phyloP scores from a whole-genome alignment of 805 yeast species.

The Sporopachydermia quercuum region DNA sequence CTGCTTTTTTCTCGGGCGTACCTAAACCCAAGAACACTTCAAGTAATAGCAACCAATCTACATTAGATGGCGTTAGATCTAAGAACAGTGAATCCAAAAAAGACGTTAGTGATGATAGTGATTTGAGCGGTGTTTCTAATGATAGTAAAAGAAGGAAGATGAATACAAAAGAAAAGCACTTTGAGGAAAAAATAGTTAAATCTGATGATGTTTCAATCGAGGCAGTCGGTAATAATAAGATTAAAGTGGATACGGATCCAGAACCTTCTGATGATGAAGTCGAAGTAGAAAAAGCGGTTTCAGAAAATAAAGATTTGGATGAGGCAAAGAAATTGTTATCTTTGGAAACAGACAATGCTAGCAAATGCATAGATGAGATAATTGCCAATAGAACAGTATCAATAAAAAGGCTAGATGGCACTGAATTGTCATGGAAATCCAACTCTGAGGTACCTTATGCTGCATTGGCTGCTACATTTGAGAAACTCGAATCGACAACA shows the following conservation, averaged over 20 bases:
- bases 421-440: neutral
- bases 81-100: neutral
- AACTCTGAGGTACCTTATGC: slow-evolving; percentile 20
- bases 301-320: neutral
- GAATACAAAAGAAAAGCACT: too few relatives aligned
- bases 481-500: slow-evolving; percentile 62
- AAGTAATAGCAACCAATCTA: neutral
- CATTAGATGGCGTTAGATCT: neutral
- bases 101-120: neutral
- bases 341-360: neutral
- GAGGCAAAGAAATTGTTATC: neutral
- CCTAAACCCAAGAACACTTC: neutral
- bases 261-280: slow-evolving; percentile 1
- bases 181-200: too few relatives aligned
- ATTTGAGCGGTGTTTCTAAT: neutral
- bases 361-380: too few relatives aligned
- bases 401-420: neutral
- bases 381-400: too few relatives aligned
- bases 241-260: neutral
- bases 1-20: neutral
- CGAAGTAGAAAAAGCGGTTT: too few relatives aligned
- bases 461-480: slow-evolving; percentile 50
- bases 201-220: neutral
- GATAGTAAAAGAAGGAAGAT: too few relatives aligned
- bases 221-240: neutral